Conservation (phyloP, 2,329 filamentous ascomycete genomes). For the Harringtonia lauricola region DNA sequence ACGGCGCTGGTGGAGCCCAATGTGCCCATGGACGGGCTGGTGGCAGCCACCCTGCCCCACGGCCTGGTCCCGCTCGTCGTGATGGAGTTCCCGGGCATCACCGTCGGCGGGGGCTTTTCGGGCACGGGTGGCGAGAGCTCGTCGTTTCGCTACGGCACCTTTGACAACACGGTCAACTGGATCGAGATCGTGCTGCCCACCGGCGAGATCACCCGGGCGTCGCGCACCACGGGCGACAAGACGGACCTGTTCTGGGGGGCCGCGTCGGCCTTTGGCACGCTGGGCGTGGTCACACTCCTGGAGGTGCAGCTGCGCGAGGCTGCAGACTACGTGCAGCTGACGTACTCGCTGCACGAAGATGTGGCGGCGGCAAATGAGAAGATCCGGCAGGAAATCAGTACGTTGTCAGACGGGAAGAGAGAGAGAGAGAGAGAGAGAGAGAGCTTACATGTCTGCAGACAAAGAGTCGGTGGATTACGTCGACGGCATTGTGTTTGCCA, state of each 20-base stretch:
- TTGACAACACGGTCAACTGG: conserved; percentile 49
- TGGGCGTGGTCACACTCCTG: conserved; percentile 49
- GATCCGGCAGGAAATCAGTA: conserved; percentile 9
- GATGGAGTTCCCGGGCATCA: conserved; percentile 63
- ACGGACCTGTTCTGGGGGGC: conserved; percentile 47
- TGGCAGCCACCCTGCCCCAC: conserved; percentile 42
- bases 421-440: too few relatives aligned
- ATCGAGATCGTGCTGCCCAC: conserved; percentile 54
- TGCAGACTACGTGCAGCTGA: conserved; percentile 41
- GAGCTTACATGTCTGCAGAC: too few relatives aligned
- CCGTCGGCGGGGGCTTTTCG: conserved; percentile 54
- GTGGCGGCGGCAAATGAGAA: conserved; percentile 29
- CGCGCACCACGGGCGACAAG: conserved; percentile 24
- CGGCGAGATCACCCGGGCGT: conserved; percentile 40
- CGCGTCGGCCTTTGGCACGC: conserved; percentile 46
- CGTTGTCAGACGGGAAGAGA: too few relatives aligned
- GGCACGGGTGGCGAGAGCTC: conserved; percentile 58
- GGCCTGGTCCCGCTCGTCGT: conserved; percentile 53
- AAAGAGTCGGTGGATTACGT: conserved; percentile 42
- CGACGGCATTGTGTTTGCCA: conserved; percentile 56
- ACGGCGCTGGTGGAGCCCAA: conserved; percentile 57
- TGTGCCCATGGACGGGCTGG: conserved; percentile 54
- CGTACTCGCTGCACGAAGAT: conserved; percentile 35
- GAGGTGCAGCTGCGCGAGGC: conserved; percentile 45
- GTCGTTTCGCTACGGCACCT: conserved; percentile 55